phyloP scores from a whole-genome alignment of 208 protist species.

The Porcisia deanei region DNA sequence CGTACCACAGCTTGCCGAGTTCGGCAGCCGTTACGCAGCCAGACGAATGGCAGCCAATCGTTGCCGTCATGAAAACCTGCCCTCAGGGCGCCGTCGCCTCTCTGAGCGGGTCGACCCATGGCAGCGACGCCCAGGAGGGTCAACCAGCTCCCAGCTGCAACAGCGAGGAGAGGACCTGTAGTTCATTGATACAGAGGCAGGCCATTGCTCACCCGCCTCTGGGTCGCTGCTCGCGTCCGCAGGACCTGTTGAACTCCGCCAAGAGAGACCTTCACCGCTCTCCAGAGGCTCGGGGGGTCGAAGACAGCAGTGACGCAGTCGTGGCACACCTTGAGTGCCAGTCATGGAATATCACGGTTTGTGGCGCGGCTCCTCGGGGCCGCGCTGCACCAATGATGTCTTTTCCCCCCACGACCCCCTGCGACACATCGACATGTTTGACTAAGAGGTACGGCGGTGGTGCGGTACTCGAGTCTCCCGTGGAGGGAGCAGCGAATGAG shows the following conservation, averaged over 20 bases:
- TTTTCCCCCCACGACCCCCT: background rate
- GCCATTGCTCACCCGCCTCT: background rate
- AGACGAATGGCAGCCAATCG: background rate
- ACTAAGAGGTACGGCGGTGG: background rate
- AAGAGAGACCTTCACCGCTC: background rate
- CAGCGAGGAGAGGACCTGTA: background rate
- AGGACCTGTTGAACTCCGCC: background rate
- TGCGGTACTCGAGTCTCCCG: background rate
- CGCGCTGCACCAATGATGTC: background rate
- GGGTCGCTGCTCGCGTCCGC: background rate
- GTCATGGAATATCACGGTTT: background rate
- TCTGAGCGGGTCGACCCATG: background rate
- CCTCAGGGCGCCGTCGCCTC: background rate
- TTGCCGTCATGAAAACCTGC: background rate
- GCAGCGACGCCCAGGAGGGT: background rate
- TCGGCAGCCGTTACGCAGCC: background rate
- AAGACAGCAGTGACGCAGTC: background rate
- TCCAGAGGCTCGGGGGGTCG: background rate
- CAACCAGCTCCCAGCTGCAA: background rate
- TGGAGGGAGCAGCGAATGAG: background rate
- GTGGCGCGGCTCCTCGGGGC: background rate
- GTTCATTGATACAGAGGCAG: background rate
- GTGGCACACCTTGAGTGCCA: background rate
- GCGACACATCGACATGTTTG: background rate
- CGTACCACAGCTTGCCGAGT: background rate